Evolutionary conservation across 345 rosid species (phyloP).

Genomic region (Rhodamnia argentea): DNA sequence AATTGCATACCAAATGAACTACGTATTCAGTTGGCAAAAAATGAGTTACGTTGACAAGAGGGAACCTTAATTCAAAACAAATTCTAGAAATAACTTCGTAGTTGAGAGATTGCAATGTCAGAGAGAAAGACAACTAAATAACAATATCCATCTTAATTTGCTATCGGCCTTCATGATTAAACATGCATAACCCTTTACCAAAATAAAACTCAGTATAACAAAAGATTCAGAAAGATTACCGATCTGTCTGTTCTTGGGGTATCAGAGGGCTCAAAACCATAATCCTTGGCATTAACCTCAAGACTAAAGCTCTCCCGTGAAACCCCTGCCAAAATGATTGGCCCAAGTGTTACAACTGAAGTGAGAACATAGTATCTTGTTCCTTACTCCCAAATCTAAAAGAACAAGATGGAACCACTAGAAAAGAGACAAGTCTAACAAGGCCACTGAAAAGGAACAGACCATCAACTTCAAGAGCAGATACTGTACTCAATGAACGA

Average conservation of each 20-base stretch:
- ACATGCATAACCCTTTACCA: neutral
- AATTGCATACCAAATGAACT: neutral
- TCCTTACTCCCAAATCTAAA: neutral
- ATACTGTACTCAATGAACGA: constrained; percentile 46
- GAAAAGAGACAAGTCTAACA: neutral
- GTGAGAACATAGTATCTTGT: neutral
- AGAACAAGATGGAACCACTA: neutral
- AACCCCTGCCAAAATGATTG: constrained; percentile 38
- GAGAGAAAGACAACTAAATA: neutral
- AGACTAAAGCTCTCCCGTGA: constrained; percentile 71
- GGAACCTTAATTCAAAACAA: neutral
- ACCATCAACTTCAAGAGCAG: constrained; percentile 80
- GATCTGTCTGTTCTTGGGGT: constrained; percentile 94
- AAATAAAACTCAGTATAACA: neutral
- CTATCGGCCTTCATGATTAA: neutral
- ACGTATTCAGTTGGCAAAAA: neutral
- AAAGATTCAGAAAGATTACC: constrained; percentile 25
- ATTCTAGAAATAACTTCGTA: neutral
- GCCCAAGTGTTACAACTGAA: neutral
- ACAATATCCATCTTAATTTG: neutral
- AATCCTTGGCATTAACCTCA: constrained; percentile 76
- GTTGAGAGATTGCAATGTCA: neutral
- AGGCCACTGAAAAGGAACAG: constrained; percentile 3
- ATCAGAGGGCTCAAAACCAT: constrained; percentile 81
- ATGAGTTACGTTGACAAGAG: neutral